Evolutionary conservation across 768 basidiomycete species (phyloP), one percentile per base, ranked within the genome.

Genomic region (Chalciporus sphaerocephalus): DNA sequence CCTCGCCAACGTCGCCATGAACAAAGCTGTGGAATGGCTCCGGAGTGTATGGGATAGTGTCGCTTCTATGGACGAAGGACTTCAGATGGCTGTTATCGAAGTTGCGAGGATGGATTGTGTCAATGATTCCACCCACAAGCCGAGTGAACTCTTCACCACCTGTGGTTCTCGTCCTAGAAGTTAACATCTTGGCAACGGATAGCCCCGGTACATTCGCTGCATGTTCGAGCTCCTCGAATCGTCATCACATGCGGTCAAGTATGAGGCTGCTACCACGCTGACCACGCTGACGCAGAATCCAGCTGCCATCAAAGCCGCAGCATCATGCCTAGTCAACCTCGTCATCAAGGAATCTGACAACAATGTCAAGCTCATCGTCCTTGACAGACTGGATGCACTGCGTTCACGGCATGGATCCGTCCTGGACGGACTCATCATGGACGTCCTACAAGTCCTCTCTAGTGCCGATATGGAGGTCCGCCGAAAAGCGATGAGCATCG

Each of bases 401-500:
- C 80, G 90, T 35, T 73, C 81, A 5, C 90, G 85, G 59, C 93
- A 97, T 65, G 93, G 90, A 15, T 82, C 83, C 56, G 83, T 97
- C 28, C 71, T 98, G 32, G 93, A 98, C 59, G 77, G 83, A 11
- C 78, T 97, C 41, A 92, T 93, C 51, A 94, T 96, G 90, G 96
- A 99, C 56, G 80, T 99, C 34, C 76, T 99, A 15, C 91, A 94
- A 61, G 83, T 96, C 15, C 71, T 98, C 18, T 81, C 85, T 16
- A 91, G 90, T 58, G 86, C 90, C 33, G 95, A 98, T 59, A 92
- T 98, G 74, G 96, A 97, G 69, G 96, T 98, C 22, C 85, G 92
- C 47, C 77, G 88, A 48, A 97, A 96, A 66, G 93, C 94, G 5
- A 82, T 95, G 49, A 75, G 72, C 46, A 90, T 97, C 51, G 91